Conservation (phyloP, 805 yeast genomes). For the Citeromyces matritensis region DNA sequence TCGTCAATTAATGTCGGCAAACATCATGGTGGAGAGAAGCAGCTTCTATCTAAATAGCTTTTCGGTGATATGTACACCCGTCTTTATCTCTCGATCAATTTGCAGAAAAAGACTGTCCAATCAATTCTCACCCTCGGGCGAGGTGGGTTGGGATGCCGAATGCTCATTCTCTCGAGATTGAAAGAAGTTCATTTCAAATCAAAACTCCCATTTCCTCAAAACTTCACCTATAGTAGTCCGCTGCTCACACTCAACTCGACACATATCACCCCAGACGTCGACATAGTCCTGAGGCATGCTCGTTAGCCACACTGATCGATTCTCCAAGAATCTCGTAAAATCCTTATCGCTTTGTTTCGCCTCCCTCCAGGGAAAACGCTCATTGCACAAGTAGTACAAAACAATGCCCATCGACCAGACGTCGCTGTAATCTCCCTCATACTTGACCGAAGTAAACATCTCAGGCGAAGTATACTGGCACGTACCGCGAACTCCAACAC, state of each 20-base stretch:
- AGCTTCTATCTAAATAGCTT: too few species aligned
- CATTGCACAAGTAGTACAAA: constrained; percentile 14
- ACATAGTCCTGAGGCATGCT: not conserved
- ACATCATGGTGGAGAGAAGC: too few species aligned
- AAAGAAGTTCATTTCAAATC: too few species aligned
- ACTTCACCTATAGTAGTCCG: not conserved
- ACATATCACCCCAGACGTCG: not conserved
- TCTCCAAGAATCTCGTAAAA: constrained; percentile 3
- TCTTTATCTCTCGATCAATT: too few species aligned
- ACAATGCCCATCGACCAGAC: constrained; percentile 37
- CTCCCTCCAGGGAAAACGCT: constrained; percentile 29
- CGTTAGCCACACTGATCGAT: not conserved
- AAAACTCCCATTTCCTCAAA: not conserved
- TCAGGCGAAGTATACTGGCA: constrained; percentile 32
- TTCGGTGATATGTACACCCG: too few species aligned
- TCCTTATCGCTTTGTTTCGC: constrained; percentile 13
- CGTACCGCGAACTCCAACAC: constrained; percentile 33
- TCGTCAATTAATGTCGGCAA: too few species aligned
- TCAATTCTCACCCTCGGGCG: too few species aligned
- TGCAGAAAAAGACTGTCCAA: too few species aligned
- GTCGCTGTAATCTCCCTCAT: constrained; percentile 25
- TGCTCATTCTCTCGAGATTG: too few species aligned
- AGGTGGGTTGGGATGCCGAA: too few species aligned
- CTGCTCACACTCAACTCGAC: not conserved
- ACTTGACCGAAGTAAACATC: constrained; percentile 16